A percentile compares a stretch with the other conserved stretches of the same genome.
phyloP scores from a whole-genome alignment of 225 moss, liverwort and hornwort species.

The Anthoceros angustus region DNA sequence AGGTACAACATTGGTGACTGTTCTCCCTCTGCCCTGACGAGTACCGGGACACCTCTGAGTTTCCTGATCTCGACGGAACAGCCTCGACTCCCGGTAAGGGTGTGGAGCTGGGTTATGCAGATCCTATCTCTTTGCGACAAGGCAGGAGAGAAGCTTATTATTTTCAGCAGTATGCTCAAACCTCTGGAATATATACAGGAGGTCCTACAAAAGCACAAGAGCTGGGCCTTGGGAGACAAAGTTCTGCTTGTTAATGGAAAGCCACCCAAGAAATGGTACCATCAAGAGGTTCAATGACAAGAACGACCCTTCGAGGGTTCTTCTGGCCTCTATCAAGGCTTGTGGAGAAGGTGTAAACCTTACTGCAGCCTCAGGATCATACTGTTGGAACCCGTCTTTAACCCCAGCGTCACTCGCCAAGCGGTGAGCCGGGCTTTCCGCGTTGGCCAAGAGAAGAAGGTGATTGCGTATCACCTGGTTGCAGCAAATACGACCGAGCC shows the following conservation, averaged over 20 bases:
- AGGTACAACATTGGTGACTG: too few relatives aligned
- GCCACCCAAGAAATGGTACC: constrained; percentile 41
- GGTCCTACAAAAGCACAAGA: constrained; percentile 14
- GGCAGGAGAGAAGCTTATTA: constrained; percentile 47
- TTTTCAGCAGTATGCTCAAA: constrained; percentile 56
- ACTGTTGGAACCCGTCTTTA: constrained; percentile 61
- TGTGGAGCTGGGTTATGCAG: constrained; percentile 35
- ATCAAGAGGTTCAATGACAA: constrained; percentile 31
- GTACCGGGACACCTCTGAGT: background rate
- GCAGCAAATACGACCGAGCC: constrained; percentile 41
- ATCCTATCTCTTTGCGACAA: constrained; percentile 32
- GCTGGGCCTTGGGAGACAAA: constrained; percentile 36
- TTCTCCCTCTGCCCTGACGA: background rate
- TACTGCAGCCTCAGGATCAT: constrained; percentile 71
- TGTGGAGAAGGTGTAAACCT: constrained; percentile 72
- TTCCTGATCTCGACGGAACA: background rate
- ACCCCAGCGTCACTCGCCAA: constrained; percentile 60
- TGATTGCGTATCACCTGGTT: constrained; percentile 60
- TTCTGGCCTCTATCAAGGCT: constrained; percentile 71
- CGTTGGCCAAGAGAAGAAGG: constrained; percentile 62
- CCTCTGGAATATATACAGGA: constrained; percentile 43
- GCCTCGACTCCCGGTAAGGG: constrained; percentile 21
- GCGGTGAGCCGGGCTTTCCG: constrained; percentile 83
- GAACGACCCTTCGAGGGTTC: constrained; percentile 20
- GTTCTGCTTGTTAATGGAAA: constrained; percentile 50